Conservation (phyloP, 2,329 filamentous ascomycete genomes). For the Apiospora pterosperma region DNA sequence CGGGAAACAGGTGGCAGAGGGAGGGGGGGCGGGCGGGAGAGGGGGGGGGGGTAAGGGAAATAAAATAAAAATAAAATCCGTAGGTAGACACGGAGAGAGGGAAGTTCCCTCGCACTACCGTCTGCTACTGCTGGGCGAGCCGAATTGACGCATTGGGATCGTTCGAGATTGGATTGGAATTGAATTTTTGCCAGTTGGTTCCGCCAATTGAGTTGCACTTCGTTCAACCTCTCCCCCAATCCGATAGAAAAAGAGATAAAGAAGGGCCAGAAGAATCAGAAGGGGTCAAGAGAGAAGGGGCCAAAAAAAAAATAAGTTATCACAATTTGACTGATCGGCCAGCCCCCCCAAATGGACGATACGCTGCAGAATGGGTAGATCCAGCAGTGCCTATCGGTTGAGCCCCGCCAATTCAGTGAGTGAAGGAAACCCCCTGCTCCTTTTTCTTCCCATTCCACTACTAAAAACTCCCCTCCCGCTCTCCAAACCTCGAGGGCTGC, state of each 20-base stretch:
- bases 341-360: slow-evolving; percentile 2
- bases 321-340: slow-evolving; percentile 6
- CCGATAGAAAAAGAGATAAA: neutral
- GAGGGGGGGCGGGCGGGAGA: neutral
- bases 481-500: neutral
- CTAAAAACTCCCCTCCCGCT: slow-evolving; percentile 1
- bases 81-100: slow-evolving; percentile 1
- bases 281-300: neutral
- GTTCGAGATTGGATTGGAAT: neutral
- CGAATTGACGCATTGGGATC: slow-evolving; percentile 3
- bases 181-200: neutral
- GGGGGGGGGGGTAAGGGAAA: neutral
- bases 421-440: neutral
- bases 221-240: slow-evolving; percentile 1
- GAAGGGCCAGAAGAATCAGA: neutral
- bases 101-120: slow-evolving; percentile 2
- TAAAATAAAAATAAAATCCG: neutral
- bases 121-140: slow-evolving; percentile 2
- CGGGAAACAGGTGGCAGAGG: neutral
- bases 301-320: slow-evolving; percentile 1
- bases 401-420: slow-evolving; percentile 5
- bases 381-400: slow-evolving; percentile 3
- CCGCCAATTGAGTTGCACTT: neutral
- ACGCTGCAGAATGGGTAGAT: slow-evolving; percentile 5
- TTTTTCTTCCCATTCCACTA: neutral